phyloP scores from a whole-genome alignment of 176 grass and related monocot species.

The Zea mays region Zm-B73-REFERENCE-NAM-5.0 NC_050098.1:191358501-191359000 shows the following conservation, averaged over 20 bases:
- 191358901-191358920: conserved; percentile 68
- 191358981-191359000: conserved; percentile 28
- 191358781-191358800: conserved; percentile 66
- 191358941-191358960: conserved; percentile 18
- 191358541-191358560: neutral
- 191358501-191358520: neutral
- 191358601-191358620: neutral
- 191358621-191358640: neutral
- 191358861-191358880: conserved; percentile 84
- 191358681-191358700: conserved; percentile 96
- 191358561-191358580: neutral
- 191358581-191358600: neutral
- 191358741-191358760: conserved; percentile 95
- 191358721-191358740: conserved; percentile 82
- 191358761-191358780: conserved; percentile 86
- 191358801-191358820: conserved; percentile 11
- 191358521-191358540: neutral
- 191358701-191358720: conserved; percentile 82
- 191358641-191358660: conserved; percentile 26
- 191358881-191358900: conserved; percentile 93
- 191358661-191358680: conserved; percentile 54
- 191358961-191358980: conserved; percentile 8
- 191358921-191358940: conserved; percentile 45
- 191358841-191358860: conserved; percentile 22
- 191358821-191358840: neutral